phyloP scores from a whole-genome alignment of 2,329 filamentous ascomycete genomes.

The Apiospora hydei region DNA sequence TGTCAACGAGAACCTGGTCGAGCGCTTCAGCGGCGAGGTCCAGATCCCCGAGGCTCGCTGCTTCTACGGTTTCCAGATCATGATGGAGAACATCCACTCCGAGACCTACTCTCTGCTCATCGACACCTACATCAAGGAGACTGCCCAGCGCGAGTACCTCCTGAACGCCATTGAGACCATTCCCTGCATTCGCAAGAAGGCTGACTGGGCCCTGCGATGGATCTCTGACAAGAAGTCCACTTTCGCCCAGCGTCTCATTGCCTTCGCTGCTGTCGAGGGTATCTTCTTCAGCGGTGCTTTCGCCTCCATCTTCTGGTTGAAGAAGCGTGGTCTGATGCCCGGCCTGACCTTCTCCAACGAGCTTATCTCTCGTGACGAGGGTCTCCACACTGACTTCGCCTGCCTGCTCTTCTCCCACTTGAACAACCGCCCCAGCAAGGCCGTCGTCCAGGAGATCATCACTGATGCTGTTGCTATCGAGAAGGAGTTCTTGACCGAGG shows the following conservation, averaged over 20 bases:
- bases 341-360: slow-evolving; percentile 99
- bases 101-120: slow-evolving; percentile 99
- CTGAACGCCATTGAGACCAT: slow-evolving; percentile 99
- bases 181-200: slow-evolving; percentile 97
- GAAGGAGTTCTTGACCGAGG: slow-evolving; percentile 97
- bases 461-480: slow-evolving; percentile 93
- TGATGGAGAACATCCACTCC: slow-evolving; percentile 99
- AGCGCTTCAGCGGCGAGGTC: slow-evolving; percentile 96
- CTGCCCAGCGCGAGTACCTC: slow-evolving; percentile 88
- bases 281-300: slow-evolving; percentile 99
- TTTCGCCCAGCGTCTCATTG: slow-evolving; percentile 93
- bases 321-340: slow-evolving; percentile 99
- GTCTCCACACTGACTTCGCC: slow-evolving; percentile 98
- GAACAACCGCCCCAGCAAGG: slow-evolving; percentile 85
- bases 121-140: slow-evolving; percentile 99
- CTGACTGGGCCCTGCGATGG: slow-evolving; percentile 96
- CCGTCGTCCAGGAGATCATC: slow-evolving; percentile 86
- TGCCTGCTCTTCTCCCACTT: slow-evolving; percentile 98
- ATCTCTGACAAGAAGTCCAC: slow-evolving; percentile 93
- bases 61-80: slow-evolving; percentile 99
- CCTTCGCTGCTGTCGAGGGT: slow-evolving; percentile 96
- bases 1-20: slow-evolving; percentile 98
- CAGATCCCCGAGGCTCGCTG: slow-evolving; percentile 97
- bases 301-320: slow-evolving; percentile 99
- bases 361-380: slow-evolving; percentile 99